Evolutionary conservation across 2,329 filamentous ascomycete genomes (phyloP).

Genomic region (Trichophyton verrucosum): DNA sequence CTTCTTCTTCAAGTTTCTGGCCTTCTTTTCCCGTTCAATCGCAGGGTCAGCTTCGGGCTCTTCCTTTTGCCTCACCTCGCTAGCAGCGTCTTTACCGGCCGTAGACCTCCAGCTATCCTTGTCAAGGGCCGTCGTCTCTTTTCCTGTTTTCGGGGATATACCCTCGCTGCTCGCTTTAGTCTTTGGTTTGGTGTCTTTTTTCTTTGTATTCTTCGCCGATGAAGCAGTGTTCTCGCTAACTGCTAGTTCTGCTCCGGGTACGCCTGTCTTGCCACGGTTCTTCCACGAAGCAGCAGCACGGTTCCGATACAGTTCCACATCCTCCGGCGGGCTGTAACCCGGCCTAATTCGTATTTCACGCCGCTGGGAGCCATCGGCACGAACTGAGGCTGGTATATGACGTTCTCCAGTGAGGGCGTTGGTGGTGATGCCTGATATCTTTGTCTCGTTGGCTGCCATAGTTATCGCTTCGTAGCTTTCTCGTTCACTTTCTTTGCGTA

Average conservation of each 20-base stretch:
- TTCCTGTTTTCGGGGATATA: conserved; percentile 24
- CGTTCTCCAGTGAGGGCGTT: conserved; percentile 65
- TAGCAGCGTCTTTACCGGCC: conserved; percentile 8
- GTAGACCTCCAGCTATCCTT: conserved; percentile 23
- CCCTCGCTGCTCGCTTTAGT: conserved; percentile 34
- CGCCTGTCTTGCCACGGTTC: conserved; percentile 54
- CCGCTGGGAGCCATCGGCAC: conserved; percentile 79
- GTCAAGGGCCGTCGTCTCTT: conserved; percentile 13
- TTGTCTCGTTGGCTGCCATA: conserved; percentile 33
- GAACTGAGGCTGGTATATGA: conserved; percentile 75
- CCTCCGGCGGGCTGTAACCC: conserved; percentile 86
- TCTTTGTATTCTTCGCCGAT: conserved; percentile 52
- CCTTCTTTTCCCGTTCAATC: conserved; percentile 81
- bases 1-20: conserved; percentile 84
- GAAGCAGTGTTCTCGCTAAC: conserved; percentile 44
- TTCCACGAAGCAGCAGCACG: conserved; percentile 76
- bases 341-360: conserved; percentile 90
- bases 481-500: no score
- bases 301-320: conserved; percentile 93
- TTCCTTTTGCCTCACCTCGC: conserved; percentile 15
- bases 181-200: conserved; percentile 54
- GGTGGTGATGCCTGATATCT: conserved; percentile 58
- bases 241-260: conserved; percentile 57
- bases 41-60: conserved; percentile 46
- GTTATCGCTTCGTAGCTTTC: neutral